A percentile compares a stretch with the other conserved stretches of the same genome.
Evolutionary conservation across 257 asterid genomes (phyloP).

Genomic region (Craterostigma plantagineum): DNA sequence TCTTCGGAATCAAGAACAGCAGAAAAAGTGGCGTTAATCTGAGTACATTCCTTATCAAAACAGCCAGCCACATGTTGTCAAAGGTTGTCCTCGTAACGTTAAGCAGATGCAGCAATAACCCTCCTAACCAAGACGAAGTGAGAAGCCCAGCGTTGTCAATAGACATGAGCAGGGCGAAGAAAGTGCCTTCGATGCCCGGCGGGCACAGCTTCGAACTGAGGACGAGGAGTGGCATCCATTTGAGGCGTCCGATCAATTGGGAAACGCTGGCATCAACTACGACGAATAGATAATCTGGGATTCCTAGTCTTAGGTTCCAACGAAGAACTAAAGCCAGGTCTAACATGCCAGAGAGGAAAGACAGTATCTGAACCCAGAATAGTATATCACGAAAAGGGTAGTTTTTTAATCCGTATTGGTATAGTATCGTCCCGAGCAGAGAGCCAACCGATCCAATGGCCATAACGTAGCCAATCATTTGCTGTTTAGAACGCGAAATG

Average conservation of each 20-base stretch:
- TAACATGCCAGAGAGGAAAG: conserved; percentile 33
- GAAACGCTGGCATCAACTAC: conserved; percentile 30
- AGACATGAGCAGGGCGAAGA: conserved; percentile 87
- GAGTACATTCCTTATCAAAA: conserved; percentile 47
- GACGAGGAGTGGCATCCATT: conserved; percentile 91
- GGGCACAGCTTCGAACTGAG: conserved; percentile 94
- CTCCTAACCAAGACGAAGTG: conserved; percentile 64
- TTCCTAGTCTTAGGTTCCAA: conserved; percentile 25
- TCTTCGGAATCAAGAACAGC: conserved; percentile 61
- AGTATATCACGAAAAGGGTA: conserved; percentile 36
- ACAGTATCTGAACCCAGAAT: conserved; percentile 37
- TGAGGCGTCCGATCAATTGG: conserved; percentile 50
- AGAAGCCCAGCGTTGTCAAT: conserved; percentile 74
- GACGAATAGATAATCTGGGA: conserved; percentile 31
- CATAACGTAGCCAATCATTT: conserved; percentile 58
- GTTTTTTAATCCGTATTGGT: conserved; percentile 29
- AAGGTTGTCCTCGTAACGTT: conserved; percentile 70
- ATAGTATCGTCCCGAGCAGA: conserved; percentile 37
- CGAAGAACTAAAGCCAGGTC: conserved; percentile 33
- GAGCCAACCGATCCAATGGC: conserved; percentile 72
- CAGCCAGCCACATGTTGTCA: conserved; percentile 46
- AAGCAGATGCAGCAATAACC: conserved; percentile 54
- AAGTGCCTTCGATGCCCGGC: conserved; percentile 84
- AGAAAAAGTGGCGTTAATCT: conserved; percentile 40
- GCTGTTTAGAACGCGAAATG: conserved; percentile 21